Evolutionary conservation across 495 filamentous ascomycete species (phyloP).

Genomic region (Pseudevernia furfuracea): DNA sequence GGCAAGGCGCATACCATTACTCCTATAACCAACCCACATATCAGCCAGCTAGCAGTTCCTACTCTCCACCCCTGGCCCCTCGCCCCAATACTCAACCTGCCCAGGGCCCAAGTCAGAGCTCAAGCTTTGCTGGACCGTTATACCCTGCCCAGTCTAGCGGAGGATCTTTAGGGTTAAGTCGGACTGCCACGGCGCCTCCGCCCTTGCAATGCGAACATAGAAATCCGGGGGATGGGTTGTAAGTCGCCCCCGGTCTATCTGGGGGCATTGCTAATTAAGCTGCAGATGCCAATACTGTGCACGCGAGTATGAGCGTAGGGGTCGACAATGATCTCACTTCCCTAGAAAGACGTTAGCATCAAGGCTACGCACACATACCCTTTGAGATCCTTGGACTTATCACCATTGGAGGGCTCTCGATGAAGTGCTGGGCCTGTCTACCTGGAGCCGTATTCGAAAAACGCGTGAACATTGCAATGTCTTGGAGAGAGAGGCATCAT

Average conservation of each 20-base stretch:
- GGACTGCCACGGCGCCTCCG: neutral
- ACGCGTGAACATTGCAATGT: no score
- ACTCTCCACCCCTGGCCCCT: neutral
- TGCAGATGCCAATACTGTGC: neutral
- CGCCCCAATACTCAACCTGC: neutral
- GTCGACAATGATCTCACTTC: neutral
- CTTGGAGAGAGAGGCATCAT: no score
- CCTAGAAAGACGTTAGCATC: neutral
- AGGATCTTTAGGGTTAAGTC: neutral
- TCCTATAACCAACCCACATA: neutral
- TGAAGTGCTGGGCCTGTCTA: no score
- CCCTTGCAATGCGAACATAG: neutral
- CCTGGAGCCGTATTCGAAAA: no score
- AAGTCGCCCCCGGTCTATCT: neutral
- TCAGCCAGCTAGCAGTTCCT: neutral
- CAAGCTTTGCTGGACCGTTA: neutral
- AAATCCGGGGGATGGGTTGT: neutral
- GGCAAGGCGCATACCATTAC: neutral
- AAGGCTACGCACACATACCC: neutral
- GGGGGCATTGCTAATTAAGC: neutral
- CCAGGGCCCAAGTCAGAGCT: neutral
- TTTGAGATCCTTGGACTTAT: neutral
- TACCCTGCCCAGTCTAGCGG: neutral
- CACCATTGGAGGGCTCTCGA: no score
- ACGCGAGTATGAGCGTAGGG: neutral